A percentile compares a stretch with the other conserved stretches of the same genome.
Conservation (phyloP, 2,329 filamentous ascomycete genomes). For the Colletotrichum shisoi region DNA sequence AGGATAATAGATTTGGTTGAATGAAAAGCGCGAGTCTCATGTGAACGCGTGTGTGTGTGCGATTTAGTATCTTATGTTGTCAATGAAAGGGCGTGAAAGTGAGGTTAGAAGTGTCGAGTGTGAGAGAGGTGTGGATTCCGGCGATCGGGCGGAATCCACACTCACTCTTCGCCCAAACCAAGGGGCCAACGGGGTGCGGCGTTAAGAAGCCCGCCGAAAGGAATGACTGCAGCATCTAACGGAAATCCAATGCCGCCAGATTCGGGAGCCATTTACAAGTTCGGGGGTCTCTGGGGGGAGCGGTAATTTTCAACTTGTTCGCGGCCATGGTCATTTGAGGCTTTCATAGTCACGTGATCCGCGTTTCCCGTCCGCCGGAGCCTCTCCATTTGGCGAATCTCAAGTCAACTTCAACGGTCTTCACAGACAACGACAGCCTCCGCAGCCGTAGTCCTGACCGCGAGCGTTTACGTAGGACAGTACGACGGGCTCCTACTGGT, state of each 20-base stretch:
- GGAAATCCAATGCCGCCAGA: no score
- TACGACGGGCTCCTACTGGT: no score
- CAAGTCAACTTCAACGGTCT: not conserved
- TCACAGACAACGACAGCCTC: not conserved
- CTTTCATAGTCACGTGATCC: not conserved
- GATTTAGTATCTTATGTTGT: not conserved
- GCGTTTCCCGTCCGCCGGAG: not conserved
- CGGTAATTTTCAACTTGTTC: no score
- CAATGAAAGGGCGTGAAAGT: not conserved
- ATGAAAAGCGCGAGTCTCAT: constrained; percentile 16
- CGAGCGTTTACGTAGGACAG: not conserved
- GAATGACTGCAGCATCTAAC: no score
- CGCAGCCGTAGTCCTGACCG: no score
- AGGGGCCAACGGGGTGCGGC: not conserved
- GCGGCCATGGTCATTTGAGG: not conserved
- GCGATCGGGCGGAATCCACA: constrained; percentile 27
- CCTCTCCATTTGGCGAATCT: not conserved
- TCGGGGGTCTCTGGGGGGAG: no score
- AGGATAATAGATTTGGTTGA: not conserved
- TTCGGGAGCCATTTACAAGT: not conserved
- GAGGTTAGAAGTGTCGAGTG: not conserved
- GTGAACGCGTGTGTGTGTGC: not conserved
- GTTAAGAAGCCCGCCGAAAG: not conserved
- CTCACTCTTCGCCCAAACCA: constrained; percentile 33
- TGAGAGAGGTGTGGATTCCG: constrained; percentile 21